Conservation (phyloP, 2,329 filamentous ascomycete species). For the Scedosporium boydii region DNA sequence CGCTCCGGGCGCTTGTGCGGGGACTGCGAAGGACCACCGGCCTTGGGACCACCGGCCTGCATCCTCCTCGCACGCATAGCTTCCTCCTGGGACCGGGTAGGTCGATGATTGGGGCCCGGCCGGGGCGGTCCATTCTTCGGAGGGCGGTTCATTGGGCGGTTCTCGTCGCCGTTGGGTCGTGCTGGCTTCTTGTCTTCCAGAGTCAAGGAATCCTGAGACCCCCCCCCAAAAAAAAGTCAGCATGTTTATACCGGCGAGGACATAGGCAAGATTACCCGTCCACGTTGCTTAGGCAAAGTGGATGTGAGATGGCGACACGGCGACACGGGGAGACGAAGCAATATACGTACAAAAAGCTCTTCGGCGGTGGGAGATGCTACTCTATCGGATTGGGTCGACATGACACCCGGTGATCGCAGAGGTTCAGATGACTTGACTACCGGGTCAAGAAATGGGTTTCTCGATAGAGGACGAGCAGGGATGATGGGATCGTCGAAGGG, state of each 20-base stretch:
- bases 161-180: slow-evolving; percentile 19
- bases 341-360: slow-evolving; percentile 64
- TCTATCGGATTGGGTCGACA: slow-evolving; percentile 37
- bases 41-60: slow-evolving; percentile 20
- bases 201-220: slow-evolving; percentile 53
- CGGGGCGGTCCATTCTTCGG: slow-evolving; percentile 11
- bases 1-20: slow-evolving; percentile 31
- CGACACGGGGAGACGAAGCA: too few species aligned
- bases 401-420: slow-evolving; percentile 34
- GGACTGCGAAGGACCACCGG: slow-evolving; percentile 24
- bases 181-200: slow-evolving; percentile 47
- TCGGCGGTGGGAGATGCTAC: slow-evolving; percentile 48
- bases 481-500: slow-evolving; percentile 47
- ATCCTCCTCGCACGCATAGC: slow-evolving; percentile 41
- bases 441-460: slow-evolving; percentile 69
- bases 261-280: not conserved
- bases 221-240: slow-evolving; percentile 6
- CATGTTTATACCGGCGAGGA: not conserved
- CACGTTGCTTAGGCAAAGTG: not conserved
- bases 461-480: slow-evolving; percentile 52
- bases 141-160: slow-evolving; percentile 2
- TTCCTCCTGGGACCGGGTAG: slow-evolving; percentile 58
- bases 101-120: slow-evolving; percentile 37
- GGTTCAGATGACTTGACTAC: slow-evolving; percentile 15
- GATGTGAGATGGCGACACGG: not conserved